phyloP scores from a whole-genome alignment of 192 early-diverging fungal genomes.

The Kappamyces sp. region DNA sequence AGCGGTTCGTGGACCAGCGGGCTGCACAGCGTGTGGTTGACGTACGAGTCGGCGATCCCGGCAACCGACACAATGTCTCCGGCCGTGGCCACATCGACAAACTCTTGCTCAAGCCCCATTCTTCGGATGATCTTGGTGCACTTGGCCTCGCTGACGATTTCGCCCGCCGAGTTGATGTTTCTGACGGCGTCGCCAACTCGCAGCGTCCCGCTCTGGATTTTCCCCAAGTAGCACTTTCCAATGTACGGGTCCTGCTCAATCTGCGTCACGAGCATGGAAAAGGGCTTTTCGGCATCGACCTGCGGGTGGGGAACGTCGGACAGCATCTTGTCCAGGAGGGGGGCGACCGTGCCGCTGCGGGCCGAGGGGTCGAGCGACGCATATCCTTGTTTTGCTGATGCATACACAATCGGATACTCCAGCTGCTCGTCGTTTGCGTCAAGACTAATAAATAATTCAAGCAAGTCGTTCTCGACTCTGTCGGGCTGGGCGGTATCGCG shows the following conservation, averaged over 20 bases:
- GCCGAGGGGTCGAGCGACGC: conserved; percentile 50
- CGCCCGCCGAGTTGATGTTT: conserved; percentile 63
- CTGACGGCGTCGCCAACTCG: conserved; percentile 71
- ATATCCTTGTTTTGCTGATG: conserved; percentile 82
- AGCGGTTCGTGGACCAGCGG: conserved; percentile 55
- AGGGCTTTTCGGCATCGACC: conserved; percentile 57
- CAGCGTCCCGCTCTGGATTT: conserved; percentile 63
- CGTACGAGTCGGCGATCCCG: conserved; percentile 66
- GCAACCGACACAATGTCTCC: conserved; percentile 78
- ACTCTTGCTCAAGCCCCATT: conserved; percentile 57
- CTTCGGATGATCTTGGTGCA: conserved; percentile 72
- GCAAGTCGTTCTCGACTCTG: conserved; percentile 65
- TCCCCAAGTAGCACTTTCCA: conserved; percentile 77
- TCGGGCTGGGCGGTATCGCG: conserved; percentile 67
- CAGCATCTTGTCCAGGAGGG: conserved; percentile 71
- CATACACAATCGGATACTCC: conserved; percentile 69
- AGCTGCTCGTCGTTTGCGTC: conserved; percentile 76
- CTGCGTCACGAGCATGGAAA: conserved; percentile 83
- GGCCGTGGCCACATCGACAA: conserved; percentile 69
- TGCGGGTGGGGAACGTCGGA: conserved; percentile 61
- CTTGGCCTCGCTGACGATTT: conserved; percentile 59
- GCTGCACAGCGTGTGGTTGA: conserved; percentile 75
- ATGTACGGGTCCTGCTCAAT: conserved; percentile 76
- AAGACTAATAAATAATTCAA: conserved; percentile 75
- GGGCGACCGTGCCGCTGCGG: conserved; percentile 27